Conservation (phyloP, 306 rosid genomes). For the Luffa acutangula region DNA sequence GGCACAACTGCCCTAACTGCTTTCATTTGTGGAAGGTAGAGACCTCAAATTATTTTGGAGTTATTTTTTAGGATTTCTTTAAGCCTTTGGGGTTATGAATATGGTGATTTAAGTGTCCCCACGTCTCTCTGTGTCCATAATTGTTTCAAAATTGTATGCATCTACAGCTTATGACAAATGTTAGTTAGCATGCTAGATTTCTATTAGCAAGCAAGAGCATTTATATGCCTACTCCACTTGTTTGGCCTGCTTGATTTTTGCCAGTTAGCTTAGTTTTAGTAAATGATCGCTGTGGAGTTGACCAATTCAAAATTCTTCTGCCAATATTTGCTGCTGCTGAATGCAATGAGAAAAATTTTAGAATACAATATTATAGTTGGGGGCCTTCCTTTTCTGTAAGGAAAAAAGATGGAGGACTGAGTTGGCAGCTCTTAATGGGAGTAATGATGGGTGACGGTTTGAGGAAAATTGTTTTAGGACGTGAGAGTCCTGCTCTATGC, state of each 20-base stretch:
- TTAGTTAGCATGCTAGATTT: not conserved
- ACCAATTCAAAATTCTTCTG: not conserved
- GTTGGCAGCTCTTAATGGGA: not conserved
- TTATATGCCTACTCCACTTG: not conserved
- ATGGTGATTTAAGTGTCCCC: not conserved
- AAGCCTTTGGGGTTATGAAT: not conserved
- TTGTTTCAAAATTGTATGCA: not conserved
- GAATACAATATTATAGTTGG: too few relatives aligned
- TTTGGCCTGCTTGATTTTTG: not conserved
- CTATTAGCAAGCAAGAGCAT: not conserved
- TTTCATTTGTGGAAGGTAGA: constrained; percentile 50
- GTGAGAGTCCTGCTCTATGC: not conserved
- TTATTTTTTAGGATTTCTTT: not conserved
- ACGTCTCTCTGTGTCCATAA: not conserved
- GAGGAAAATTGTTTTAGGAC: not conserved
- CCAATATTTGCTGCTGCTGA: not conserved
- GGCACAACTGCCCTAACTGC: constrained; percentile 81
- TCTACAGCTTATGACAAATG: not conserved
- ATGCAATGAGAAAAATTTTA: not conserved
- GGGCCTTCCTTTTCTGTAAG: not conserved
- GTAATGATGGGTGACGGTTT: not conserved
- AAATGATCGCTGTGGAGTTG: not conserved
- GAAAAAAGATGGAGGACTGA: not conserved
- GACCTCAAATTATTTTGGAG: not conserved
- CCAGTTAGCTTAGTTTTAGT: not conserved